Base-by-base conservation (phyloP, 352 stramenopile genomes). In the Pythium monospermum region DNA sequence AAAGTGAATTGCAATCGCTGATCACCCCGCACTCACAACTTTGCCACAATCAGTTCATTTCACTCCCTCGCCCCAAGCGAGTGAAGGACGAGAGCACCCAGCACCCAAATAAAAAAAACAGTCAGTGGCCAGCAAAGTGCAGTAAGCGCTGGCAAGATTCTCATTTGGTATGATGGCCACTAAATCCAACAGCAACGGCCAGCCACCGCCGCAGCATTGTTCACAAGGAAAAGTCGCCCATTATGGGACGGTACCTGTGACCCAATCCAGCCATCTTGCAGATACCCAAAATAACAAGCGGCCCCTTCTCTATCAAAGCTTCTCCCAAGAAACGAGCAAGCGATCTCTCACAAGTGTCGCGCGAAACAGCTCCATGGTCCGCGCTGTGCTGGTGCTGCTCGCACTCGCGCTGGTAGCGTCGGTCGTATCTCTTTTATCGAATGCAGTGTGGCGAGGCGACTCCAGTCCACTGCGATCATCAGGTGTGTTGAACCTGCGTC, bases 381-480 rank as follows among this genome's bases (percentile, higher is more conserved):
- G 41, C 8, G 36, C 18, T 8, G 22, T 28, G 43, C 36, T 64
- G 35, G 31, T 53, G 46, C 19, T 39, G 15, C n/a, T 64, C 2
- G 49, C 38, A 10, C n/a, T 61, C 22, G 45, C 38, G 36, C 38
- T 62, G 16, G 11, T 53, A 3, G 10, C 40, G 30, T 40, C 53
- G 23, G 49, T 48, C 21, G 28, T 35, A n/a, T n/a, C n/a, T n/a
- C n/a, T n/a, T n/a, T n/a, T n/a, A n/a, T 42, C 32, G 11, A 46
- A 49, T 31, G 21, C 37, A 19, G 41, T 64, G 48, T 57, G 56
- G 56, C n/a, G n/a, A n/a, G n/a, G n/a, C n/a, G n/a, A n/a, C n/a
- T n/a, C n/a, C n/a, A n/a, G n/a, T n/a, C n/a, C n/a, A n/a, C n/a
- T n/a, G n/a, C n/a, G n/a, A n/a, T n/a, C n/a, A n/a, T n/a, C 15